Evolutionary conservation across 2,329 filamentous ascomycete species (phyloP).

Genomic region (Huntiella bhutanensis): DNA sequence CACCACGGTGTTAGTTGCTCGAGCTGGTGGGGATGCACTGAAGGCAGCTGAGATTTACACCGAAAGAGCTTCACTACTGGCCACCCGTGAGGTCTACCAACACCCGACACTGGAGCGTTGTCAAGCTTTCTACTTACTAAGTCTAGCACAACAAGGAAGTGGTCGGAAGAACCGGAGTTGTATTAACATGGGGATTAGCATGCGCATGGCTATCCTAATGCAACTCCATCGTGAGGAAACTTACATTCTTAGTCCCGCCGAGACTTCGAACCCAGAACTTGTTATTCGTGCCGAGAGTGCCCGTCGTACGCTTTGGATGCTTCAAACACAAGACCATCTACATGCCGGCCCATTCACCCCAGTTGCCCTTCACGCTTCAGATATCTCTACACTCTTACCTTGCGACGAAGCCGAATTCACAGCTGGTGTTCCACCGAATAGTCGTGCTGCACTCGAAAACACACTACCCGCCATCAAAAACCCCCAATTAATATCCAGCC

Average conservation of each 20-base stretch:
- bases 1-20: constrained; percentile 27
- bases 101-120: constrained; percentile 34
- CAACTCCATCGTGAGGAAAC: constrained; percentile 36
- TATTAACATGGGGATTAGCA: constrained; percentile 37
- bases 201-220: constrained; percentile 36
- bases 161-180: constrained; percentile 35
- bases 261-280: constrained; percentile 24
- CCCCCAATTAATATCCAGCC: constrained; percentile 24
- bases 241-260: constrained; percentile 20
- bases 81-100: constrained; percentile 30
- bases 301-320: constrained; percentile 38
- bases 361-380: constrained; percentile 29
- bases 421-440: constrained; percentile 26
- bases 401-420: constrained; percentile 34
- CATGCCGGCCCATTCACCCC: constrained; percentile 33
- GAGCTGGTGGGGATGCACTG: constrained; percentile 29
- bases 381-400: constrained; percentile 35
- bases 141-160: constrained; percentile 38
- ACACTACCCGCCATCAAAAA: constrained; percentile 30
- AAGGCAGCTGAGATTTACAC: constrained; percentile 35
- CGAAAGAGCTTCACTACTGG: constrained; percentile 28
- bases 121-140: constrained; percentile 39
- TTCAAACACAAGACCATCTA: constrained; percentile 39
- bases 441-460: constrained; percentile 33
- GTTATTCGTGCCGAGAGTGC: constrained; percentile 35